Evolutionary conservation across 495 filamentous ascomycete species (phyloP).

Genomic region (Elasticomyces elasticus): DNA sequence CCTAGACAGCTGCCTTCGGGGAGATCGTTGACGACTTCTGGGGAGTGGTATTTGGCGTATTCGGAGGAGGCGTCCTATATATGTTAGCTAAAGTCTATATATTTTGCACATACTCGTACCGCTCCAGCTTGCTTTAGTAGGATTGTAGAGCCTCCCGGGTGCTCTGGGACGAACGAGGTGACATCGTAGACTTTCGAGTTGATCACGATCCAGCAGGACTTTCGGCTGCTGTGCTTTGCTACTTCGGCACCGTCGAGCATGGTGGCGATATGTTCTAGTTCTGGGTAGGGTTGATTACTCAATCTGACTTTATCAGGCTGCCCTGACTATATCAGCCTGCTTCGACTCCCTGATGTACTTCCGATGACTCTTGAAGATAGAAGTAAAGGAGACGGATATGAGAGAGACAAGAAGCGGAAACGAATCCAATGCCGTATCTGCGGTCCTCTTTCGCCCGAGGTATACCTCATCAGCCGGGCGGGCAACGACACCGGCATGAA

Average conservation of each 20-base stretch:
- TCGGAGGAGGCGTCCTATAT: conserved; percentile 53
- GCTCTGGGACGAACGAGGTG: conserved; percentile 23
- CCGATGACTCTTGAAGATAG: not conserved
- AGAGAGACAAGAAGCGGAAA: not conserved
- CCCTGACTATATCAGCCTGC: no score
- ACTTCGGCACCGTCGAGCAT: not conserved
- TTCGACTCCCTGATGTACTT: no score
- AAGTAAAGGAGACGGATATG: not conserved
- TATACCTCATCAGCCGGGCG: not conserved
- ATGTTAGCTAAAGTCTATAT: not conserved
- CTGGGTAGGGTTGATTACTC: no score
- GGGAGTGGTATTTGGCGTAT: conserved; percentile 57
- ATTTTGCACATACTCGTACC: conserved; percentile 8
- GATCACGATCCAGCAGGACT: conserved; percentile 24
- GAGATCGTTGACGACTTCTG: conserved; percentile 48
- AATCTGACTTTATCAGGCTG: no score
- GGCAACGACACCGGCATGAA: not conserved
- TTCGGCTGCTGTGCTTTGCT: conserved; percentile 5
- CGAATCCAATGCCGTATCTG: not conserved
- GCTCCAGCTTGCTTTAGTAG: conserved; percentile 58
- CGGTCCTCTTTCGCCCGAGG: not conserved
- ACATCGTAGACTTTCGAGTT: conserved; percentile 24
- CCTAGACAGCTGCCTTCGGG: conserved; percentile 46
- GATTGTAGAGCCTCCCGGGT: conserved; percentile 35
- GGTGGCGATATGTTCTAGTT: not conserved